These are phyloP conservation scores for Phytophthora palmivora DNA, from an alignment of 352 stramenopile species.

Conservation along the genomic window DNA sequence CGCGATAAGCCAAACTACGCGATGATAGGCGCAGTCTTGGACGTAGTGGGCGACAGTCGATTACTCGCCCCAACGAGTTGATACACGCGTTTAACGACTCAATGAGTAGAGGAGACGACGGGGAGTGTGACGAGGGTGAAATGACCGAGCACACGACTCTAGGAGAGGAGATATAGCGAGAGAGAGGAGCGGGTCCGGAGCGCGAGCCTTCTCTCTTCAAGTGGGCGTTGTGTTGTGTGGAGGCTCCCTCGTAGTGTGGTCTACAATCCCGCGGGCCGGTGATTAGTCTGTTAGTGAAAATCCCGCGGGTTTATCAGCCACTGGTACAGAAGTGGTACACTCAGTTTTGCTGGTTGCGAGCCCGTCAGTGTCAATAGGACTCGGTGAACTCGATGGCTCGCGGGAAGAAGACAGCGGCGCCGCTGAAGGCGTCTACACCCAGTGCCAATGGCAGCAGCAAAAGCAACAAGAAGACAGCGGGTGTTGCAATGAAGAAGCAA, in stretches of 20 bases:
- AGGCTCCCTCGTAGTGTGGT: conserved; percentile 10
- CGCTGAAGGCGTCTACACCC: conserved; percentile 52
- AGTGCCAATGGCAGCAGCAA: conserved; percentile 22
- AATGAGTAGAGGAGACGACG: conserved; percentile 12
- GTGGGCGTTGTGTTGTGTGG: conserved; percentile 35
- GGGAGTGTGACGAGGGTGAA: conserved; percentile 1
- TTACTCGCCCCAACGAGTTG: conserved; percentile 16
- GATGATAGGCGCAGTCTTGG: conserved; percentile 3
- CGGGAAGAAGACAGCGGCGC: conserved; percentile 39
- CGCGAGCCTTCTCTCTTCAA: conserved; percentile 44
- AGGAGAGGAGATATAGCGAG: conserved; percentile 13
- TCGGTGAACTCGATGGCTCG: conserved; percentile 40
- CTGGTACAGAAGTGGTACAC: conserved; percentile 28
- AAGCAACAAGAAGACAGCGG: conserved; percentile 36
- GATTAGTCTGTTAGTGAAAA: too few relatives aligned
- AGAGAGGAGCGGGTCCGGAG: conserved; percentile 10
- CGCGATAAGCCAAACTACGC: conserved; percentile 16
- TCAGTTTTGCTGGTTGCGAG: conserved; percentile 42
- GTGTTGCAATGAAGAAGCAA: conserved; percentile 33
- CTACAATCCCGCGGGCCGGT: conserved; percentile 19
- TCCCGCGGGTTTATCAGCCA: conserved; percentile 7
- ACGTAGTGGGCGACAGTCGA: conserved; percentile 2
- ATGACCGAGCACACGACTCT: neutral
- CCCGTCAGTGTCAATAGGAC: conserved; percentile 33
- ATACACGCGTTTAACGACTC: conserved; percentile 12